Evolutionary conservation across 2,329 filamentous ascomycete genomes (phyloP).

Genomic region (Fusarium stilboides): DNA sequence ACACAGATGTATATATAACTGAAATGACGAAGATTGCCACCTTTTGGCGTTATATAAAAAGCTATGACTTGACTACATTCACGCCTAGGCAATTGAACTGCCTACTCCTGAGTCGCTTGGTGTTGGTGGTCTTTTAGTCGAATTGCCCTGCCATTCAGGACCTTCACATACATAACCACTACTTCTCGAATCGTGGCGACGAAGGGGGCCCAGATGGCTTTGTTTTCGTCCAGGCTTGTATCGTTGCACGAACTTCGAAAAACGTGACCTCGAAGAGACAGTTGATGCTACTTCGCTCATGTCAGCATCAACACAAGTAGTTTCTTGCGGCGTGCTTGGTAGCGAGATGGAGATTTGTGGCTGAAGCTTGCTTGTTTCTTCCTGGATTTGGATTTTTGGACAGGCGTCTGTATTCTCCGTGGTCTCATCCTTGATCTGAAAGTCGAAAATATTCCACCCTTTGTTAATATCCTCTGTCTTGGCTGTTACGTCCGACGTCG

Average conservation of each 20-base stretch:
- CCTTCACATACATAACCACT: not conserved
- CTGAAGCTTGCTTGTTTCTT: not conserved
- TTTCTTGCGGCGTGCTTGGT: not conserved
- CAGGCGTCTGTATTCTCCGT: rapidly evolving
- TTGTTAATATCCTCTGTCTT: not conserved
- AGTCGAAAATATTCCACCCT: not conserved
- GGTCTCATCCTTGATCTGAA: not conserved
- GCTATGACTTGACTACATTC: not conserved
- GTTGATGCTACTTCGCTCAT: slow-evolving; percentile 5
- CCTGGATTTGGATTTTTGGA: not conserved
- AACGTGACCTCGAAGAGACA: slow-evolving; percentile 11
- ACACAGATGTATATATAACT: not conserved
- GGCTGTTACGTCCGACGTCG: not conserved
- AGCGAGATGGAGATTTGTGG: slow-evolving; percentile 9
- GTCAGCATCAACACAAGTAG: rapidly evolving
- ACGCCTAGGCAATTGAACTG: slow-evolving; percentile 12
- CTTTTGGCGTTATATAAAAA: too few relatives aligned
- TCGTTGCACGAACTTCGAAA: slow-evolving; percentile 4
- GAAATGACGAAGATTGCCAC: too few relatives aligned
- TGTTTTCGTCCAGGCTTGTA: slow-evolving; percentile 2
- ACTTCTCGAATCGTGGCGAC: not conserved
- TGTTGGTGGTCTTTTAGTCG: slow-evolving; percentile 5
- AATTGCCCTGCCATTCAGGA: not conserved
- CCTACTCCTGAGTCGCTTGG: slow-evolving; percentile 28
- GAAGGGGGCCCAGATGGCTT: not conserved